Evolutionary conservation across 768 basidiomycete species (phyloP).

Genomic region (Suillus weaverae): DNA sequence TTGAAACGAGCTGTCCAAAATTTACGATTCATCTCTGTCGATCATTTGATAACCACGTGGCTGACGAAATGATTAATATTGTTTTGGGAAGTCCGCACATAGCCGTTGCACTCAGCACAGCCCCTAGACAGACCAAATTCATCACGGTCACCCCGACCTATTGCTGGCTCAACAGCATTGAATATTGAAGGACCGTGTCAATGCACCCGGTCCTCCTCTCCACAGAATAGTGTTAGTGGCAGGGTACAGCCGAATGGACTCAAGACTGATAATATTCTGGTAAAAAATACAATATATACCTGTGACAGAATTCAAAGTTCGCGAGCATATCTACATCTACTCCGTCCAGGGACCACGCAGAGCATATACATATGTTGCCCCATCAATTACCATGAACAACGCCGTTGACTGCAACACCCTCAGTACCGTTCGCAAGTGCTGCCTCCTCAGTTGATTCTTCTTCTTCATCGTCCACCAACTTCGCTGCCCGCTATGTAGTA

Average conservation of each 20-base stretch:
- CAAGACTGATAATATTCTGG: constrained; percentile 6
- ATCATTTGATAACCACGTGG: constrained; percentile 5
- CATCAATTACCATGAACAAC: constrained; percentile 19
- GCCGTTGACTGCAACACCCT: constrained; percentile 21
- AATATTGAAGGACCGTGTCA: neutral
- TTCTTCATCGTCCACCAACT: constrained; percentile 56
- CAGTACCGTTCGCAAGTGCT: neutral
- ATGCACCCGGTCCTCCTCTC: neutral
- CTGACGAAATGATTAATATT: neutral
- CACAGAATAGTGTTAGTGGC: neutral
- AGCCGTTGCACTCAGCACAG: neutral
- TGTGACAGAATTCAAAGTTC: constrained; percentile 2
- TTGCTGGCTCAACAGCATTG: neutral
- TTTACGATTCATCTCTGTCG: constrained; percentile 1
- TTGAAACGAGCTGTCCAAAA: neutral
- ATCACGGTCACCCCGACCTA: neutral
- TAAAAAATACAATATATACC: constrained; percentile 8
- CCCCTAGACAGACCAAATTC: neutral
- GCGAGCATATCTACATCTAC: constrained; percentile 1
- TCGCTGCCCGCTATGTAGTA: constrained; percentile 55
- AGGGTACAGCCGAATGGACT: neutral
- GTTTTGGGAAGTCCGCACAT: neutral
- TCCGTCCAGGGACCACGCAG: neutral
- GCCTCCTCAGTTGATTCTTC: constrained; percentile 25
- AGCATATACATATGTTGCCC: neutral